Conservation (phyloP, 495 filamentous ascomycete species). For the Neurospora discreta region DNA sequence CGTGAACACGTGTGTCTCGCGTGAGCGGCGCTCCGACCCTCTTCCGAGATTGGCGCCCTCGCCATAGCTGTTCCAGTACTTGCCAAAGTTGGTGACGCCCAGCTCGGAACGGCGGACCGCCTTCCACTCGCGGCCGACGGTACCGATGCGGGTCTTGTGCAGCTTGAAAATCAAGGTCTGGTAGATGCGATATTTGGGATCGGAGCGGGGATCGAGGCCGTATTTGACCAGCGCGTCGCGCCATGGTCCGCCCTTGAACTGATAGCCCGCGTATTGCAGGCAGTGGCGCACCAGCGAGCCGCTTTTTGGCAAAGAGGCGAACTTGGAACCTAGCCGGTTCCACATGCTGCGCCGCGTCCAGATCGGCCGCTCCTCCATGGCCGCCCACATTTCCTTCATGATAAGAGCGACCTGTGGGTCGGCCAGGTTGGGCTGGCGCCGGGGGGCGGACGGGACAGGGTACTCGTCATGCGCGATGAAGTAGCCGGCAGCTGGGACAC, state of each 20-base stretch:
- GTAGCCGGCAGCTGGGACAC: slow-evolving; percentile 44
- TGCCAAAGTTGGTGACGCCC: slow-evolving; percentile 22
- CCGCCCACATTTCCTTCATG: slow-evolving; percentile 43
- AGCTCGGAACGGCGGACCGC: slow-evolving; percentile 20
- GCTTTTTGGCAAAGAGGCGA: slow-evolving; percentile 24
- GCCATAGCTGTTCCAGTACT: slow-evolving; percentile 23
- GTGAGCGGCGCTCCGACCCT: slow-evolving; percentile 17
- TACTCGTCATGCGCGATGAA: slow-evolving; percentile 49
- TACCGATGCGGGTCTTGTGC: slow-evolving; percentile 31
- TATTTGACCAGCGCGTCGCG: slow-evolving; percentile 73
- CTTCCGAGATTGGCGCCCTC: slow-evolving; percentile 8
- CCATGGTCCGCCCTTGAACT: slow-evolving; percentile 85
- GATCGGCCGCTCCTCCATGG: slow-evolving; percentile 66
- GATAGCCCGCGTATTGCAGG: slow-evolving; percentile 71
- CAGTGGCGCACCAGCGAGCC: slow-evolving; percentile 49
- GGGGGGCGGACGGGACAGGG: slow-evolving; percentile 26
- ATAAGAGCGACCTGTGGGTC: slow-evolving; percentile 43
- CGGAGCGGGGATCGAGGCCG: slow-evolving; percentile 72
- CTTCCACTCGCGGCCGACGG: slow-evolving; percentile 36
- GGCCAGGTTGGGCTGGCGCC: slow-evolving; percentile 29
- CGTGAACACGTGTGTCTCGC: slow-evolving; percentile 66
- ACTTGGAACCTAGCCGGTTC: slow-evolving; percentile 49
- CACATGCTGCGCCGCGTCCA: slow-evolving; percentile 73
- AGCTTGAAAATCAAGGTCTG: slow-evolving; percentile 77
- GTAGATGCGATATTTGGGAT: slow-evolving; percentile 64